These are phyloP conservation scores for Moringa oleifera DNA, from an alignment of 345 rosid genomes.

Conservation along the genomic window DNA sequence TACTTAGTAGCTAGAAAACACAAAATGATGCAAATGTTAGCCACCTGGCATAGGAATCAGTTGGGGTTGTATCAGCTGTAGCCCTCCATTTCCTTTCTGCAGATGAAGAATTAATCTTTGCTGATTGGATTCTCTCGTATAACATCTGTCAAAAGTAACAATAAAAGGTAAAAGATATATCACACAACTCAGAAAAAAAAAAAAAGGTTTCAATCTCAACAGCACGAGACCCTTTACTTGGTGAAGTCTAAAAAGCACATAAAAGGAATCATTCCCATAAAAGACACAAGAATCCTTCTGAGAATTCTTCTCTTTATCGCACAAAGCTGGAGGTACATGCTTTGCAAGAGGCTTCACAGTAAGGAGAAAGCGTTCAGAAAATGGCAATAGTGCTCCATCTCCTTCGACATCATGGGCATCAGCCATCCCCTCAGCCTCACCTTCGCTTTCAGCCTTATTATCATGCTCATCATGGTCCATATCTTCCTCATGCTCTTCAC, in stretches of 20 bases:
- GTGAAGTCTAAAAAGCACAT: constrained; percentile 93
- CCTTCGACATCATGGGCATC: constrained; percentile 75
- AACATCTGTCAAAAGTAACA: constrained; percentile 45
- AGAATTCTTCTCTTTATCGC: constrained; percentile 43
- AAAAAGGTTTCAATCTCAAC: background rate
- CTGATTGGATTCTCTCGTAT: constrained; percentile 87
- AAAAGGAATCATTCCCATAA: constrained; percentile 93
- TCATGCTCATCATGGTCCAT: constrained; percentile 56
- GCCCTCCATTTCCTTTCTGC: constrained; percentile 88
- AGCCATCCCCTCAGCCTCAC: constrained; percentile 85
- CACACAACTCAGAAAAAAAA: background rate
- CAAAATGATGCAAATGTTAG: constrained; percentile 4
- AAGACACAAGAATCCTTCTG: constrained; percentile 53
- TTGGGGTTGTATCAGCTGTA: constrained; percentile 56
- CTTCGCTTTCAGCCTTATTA: constrained; percentile 88
- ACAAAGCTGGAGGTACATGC: constrained; percentile 51
- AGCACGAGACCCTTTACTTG: constrained; percentile 49
- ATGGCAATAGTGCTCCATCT: constrained; percentile 53
- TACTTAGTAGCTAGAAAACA: background rate
- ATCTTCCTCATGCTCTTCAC: constrained; percentile 80
- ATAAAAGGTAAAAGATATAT: background rate
- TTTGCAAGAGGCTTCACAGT: constrained; percentile 84
- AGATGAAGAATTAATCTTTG: constrained; percentile 84
- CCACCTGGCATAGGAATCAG: constrained; percentile 85
- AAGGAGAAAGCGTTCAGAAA: constrained; percentile 62